Base-by-base conservation (phyloP, 345 rosid species). In the Cochlearia excelsa region DNA sequence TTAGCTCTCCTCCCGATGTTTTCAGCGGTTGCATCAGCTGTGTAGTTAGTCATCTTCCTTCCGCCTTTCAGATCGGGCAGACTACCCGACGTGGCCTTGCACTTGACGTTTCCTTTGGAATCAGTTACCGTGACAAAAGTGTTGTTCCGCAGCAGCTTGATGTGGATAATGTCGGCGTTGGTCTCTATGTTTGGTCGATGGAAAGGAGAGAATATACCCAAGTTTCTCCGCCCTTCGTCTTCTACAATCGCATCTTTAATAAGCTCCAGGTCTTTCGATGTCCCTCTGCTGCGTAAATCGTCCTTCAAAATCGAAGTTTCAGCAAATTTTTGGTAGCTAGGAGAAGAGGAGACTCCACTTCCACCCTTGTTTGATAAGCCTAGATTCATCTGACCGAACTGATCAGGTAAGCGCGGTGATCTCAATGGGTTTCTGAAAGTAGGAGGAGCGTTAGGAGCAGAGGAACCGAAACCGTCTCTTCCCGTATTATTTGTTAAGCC, bases 11-110 rank as follows among this genome's bases (percentile, higher is more conserved):
- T 74, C 37, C 99, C 99, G 37, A 82, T 83, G 53, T 81, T 78
- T 62, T 93, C 99, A 5, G 99, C 90, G 7, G 91, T 82, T 29
- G 99, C 97, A 72, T 89, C 97, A 34, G 99, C 87, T 4, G 84
- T 79, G 75, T 84, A 88, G 7, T 78, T 77, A 1, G 94, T 69
- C 42, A 78, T 52, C 69, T 83, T 83, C 16, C 81, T 52, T 4
- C 84, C 96, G 1, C 91, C 88, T 79, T 74, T 80, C 35, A 74
- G 58, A 45, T 80, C 86, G 0, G 81, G 74, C 39, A 83, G 31
- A 58, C 78, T 73, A 37, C 97, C 97, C 0, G 87, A 74, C 0
- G 97, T 77, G 2, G 81, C 84, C 11, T 79, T 76, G 35, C 71
- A 26, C 67, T 80, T 92, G 59, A 70, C 82, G 46, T 84, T 81